phyloP scores from a whole-genome alignment of 2,329 filamentous ascomycete species.

The Ciborinia camelliae region DNA sequence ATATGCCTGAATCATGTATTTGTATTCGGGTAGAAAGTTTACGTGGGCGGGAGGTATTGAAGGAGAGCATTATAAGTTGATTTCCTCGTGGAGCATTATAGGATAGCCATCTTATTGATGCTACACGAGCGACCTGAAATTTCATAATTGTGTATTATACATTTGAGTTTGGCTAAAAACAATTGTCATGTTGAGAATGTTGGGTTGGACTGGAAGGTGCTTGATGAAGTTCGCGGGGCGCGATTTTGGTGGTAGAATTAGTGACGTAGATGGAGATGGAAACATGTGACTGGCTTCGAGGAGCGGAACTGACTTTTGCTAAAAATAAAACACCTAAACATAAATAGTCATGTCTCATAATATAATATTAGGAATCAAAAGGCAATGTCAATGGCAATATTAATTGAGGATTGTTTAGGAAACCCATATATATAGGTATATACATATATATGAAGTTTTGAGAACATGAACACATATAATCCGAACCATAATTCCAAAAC shows the following conservation, averaged over 20 bases:
- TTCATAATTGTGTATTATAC: slow-evolving; percentile 30
- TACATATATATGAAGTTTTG: not conserved
- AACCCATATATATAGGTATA: not conserved
- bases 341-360: too few species aligned
- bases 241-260: slow-evolving; percentile 16
- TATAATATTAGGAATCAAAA: not conserved
- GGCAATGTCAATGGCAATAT: not conserved
- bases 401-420: not conserved
- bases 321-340: too few species aligned
- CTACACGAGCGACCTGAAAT: slow-evolving; percentile 31
- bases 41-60: slow-evolving; percentile 6
- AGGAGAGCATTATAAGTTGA: slow-evolving; percentile 18
- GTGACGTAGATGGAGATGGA: slow-evolving; percentile 31
- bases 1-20: slow-evolving; percentile 11
- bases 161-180: slow-evolving; percentile 30
- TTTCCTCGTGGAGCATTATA: slow-evolving; percentile 25
- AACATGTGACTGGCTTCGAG: slow-evolving; percentile 27
- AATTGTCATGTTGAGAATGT: slow-evolving; percentile 23
- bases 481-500: not conserved
- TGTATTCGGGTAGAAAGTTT: slow-evolving; percentile 6
- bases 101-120: slow-evolving; percentile 30
- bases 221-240: slow-evolving; percentile 22
- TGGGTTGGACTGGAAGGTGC: slow-evolving; percentile 21
- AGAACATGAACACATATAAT: not conserved
- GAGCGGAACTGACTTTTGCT: not conserved